phyloP scores from a whole-genome alignment of 768 basidiomycete species.

The Leccinum variicolor region DNA sequence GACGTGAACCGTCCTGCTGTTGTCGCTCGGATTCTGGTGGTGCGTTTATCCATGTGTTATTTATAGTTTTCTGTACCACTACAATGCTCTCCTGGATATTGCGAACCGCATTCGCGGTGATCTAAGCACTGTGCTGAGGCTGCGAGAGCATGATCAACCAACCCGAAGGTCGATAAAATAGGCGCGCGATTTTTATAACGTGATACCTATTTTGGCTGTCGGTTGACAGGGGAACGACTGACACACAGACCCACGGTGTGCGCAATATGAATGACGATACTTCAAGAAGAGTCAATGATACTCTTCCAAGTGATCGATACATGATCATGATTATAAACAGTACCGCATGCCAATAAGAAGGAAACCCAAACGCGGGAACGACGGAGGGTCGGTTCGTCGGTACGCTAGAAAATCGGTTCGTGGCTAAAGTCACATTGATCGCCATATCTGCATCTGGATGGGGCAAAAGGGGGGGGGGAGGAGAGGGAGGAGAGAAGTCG shows the following conservation, averaged over 20 bases:
- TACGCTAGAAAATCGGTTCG: slow-evolving; percentile 40
- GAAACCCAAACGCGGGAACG: not conserved
- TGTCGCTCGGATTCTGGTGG: slow-evolving; percentile 26
- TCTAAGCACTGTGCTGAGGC: not conserved
- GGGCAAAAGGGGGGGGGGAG: not conserved
- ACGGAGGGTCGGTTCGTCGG: not conserved
- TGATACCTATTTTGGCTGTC: not conserved
- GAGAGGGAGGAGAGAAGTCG: slow-evolving; percentile 4
- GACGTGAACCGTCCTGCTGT: slow-evolving; percentile 20
- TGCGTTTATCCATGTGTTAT: slow-evolving; percentile 30
- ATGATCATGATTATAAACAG: slow-evolving; percentile 11
- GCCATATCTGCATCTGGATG: slow-evolving; percentile 75
- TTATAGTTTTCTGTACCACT: slow-evolving; percentile 37
- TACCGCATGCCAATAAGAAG: slow-evolving; percentile 11
- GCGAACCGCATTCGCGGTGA: slow-evolving; percentile 12
- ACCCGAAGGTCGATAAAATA: slow-evolving; percentile 8
- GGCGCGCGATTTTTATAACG: slow-evolving; percentile 13
- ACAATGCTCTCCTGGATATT: slow-evolving; percentile 22
- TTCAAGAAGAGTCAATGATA: not conserved
- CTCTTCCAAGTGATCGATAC: slow-evolving; percentile 12
- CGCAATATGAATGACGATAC: slow-evolving; percentile 2
- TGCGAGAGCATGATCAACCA: not conserved
- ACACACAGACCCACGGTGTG: not conserved
- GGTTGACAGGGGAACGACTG: not conserved
- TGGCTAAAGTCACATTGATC: slow-evolving; percentile 87